These are phyloP conservation scores for Colletotrichum nymphaeae DNA, from an alignment of 2,329 filamentous ascomycete genomes.

Conservation along the genomic window DNA sequence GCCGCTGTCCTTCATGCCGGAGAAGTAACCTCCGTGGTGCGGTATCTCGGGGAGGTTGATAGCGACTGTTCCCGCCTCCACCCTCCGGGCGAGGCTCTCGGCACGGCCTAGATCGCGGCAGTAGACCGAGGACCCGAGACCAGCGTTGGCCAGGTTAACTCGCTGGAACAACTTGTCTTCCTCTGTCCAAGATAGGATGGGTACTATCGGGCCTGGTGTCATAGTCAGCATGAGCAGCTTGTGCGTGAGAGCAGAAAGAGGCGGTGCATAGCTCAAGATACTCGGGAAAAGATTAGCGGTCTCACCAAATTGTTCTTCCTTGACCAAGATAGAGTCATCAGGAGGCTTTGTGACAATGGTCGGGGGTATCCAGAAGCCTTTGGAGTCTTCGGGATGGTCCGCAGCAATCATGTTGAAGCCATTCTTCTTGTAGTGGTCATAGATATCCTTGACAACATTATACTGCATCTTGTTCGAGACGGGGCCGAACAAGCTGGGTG, in stretches of 20 bases:
- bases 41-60: conserved; percentile 59
- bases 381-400: conserved; percentile 36
- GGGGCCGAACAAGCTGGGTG: conserved; percentile 59
- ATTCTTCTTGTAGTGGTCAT: conserved; percentile 34
- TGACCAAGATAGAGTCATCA: conserved; percentile 65
- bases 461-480: conserved; percentile 75
- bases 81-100: conserved; percentile 60
- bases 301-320: conserved; percentile 60
- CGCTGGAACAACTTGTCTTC: conserved; percentile 69
- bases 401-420: conserved; percentile 50
- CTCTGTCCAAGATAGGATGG: conserved; percentile 69
- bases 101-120: conserved; percentile 63
- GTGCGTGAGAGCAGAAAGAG: neutral
- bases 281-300: too few species aligned
- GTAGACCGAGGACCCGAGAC: conserved; percentile 70
- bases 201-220: conserved; percentile 67
- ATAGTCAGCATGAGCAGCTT: neutral
- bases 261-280: neutral
- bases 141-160: conserved; percentile 64
- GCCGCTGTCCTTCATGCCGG: conserved; percentile 48
- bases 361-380: conserved; percentile 67
- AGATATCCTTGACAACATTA: conserved; percentile 65
- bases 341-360: conserved; percentile 71
- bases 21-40: conserved; percentile 45
- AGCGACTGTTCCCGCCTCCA: conserved; percentile 71